Conservation (phyloP, 2,329 filamentous ascomycete genomes). For the Diaporthe destruens region DNA sequence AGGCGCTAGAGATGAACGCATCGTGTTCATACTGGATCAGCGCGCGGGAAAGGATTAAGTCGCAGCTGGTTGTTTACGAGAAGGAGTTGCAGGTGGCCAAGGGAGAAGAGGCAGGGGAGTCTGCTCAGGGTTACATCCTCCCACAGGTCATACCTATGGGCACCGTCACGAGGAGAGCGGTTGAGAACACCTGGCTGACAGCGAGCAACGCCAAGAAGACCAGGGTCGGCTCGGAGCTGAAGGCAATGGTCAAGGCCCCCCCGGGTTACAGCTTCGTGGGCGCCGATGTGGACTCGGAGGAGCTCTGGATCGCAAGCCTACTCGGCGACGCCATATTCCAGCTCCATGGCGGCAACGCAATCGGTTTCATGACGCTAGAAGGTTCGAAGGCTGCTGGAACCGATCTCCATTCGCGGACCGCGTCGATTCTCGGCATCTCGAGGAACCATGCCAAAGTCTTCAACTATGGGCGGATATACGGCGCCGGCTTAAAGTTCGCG, state of each 20-base stretch:
- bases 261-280: constrained; percentile 94
- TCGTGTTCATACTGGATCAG: constrained; percentile 99
- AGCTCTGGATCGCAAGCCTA: constrained; percentile 97
- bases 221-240: constrained; percentile 94
- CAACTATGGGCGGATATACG: constrained; percentile 98
- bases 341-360: constrained; percentile 94
- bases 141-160: constrained; percentile 99
- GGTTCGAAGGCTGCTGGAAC: constrained; percentile 95
- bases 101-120: constrained; percentile 43
- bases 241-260: constrained; percentile 95
- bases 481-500: constrained; percentile 95
- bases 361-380: constrained; percentile 99
- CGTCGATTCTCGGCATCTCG: constrained; percentile 90
- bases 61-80: constrained; percentile 94
- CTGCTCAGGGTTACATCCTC: constrained; percentile 82
- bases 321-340: constrained; percentile 95
- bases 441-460: constrained; percentile 97
- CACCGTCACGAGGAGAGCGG: constrained; percentile 91
- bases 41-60: constrained; percentile 90
- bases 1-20: constrained; percentile 97
- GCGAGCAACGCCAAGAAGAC: constrained; percentile 98
- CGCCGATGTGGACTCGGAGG: constrained; percentile 96
- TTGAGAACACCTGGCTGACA: constrained; percentile 98
- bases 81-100: constrained; percentile 61
- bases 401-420: constrained; percentile 94